Evolutionary conservation across 345 rosid genomes (phyloP), one percentile per base, ranked within the genome.

Genomic region (Bruguiera parviflora): DNA sequence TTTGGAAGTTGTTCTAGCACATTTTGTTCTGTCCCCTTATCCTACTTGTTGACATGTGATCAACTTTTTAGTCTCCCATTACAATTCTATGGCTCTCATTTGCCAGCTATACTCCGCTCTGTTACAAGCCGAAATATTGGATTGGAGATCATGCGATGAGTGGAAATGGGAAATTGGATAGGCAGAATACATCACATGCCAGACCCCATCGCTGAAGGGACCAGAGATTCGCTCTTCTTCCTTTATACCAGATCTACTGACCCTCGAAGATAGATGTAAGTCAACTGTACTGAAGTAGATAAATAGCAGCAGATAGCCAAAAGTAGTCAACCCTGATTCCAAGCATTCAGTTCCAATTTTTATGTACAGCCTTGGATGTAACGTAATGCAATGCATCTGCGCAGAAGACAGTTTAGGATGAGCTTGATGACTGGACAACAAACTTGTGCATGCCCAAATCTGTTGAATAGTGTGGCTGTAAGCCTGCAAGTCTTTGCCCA

Each of bases 21-120:
- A 65, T 31, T 81, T 84, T 77, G 89, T 82, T 82, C 21, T 85
- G 88, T 85, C 88, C 71, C 86, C 89, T 64, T 55, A 78, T 82
- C 79, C 74, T 71, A 29, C 68, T 43, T 24, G 59, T 5, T 74
- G 58, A 56, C 89, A 85, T 79, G 82, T 79, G 85, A 75, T 51
- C 31, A 39, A 31, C 71, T 65, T 56, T 10, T 11, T 71, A 67
- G 46, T 22, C 8, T 56, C 22, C 81, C 67, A 16, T 13, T 68
- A 78, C 66, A 39, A 10, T 6, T 35, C 64, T 31, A 27, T 71
- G 81, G 78, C 69, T 27, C 27, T 63, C 39, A 64, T 68, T 67
- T 67, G 72, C 82, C 83, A 66, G 53, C 67, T 25, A 72, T 67
- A 31, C 53, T 31, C 21, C 37, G 68, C 65, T 53, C 55, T 7